Percentiles rank a stretch among this genome's conserved stretches.
These are phyloP conservation scores for Beauveria pseudobassiana DNA, from an alignment of 2,329 filamentous ascomycete species.

Conservation along the genomic window DNA sequence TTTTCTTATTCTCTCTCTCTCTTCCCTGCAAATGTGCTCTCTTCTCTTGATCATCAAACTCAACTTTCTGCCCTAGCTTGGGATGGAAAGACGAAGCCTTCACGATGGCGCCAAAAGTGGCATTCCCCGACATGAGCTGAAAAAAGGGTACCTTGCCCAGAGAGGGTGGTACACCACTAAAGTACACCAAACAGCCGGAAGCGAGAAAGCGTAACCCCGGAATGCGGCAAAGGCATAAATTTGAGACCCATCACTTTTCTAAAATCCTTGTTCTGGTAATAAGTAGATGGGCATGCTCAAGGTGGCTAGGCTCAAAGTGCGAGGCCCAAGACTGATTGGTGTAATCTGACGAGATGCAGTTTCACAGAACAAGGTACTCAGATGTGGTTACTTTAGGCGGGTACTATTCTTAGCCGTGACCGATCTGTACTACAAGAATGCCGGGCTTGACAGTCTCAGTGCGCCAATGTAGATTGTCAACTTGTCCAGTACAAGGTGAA, in stretches of 20 bases:
- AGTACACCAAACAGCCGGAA: background rate
- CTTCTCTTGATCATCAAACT: background rate
- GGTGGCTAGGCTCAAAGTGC: too few species aligned
- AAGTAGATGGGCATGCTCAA: background rate
- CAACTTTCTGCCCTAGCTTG: background rate
- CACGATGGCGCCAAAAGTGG: background rate
- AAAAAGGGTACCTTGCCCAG: background rate
- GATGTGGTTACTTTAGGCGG: too few species aligned
- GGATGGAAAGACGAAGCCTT: background rate
- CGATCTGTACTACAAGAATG: too few species aligned
- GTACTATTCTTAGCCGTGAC: too few species aligned
- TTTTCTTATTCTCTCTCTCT: background rate
- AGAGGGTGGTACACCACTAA: background rate
- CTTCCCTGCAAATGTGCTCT: background rate
- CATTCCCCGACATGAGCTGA: conserved; percentile 4
- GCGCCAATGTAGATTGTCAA: too few species aligned
- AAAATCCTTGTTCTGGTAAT: background rate
- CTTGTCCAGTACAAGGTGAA: too few species aligned
- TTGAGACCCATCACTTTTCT: background rate
- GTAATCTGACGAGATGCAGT: too few species aligned
- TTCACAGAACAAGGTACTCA: too few species aligned
- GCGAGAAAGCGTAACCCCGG: background rate
- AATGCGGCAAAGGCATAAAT: background rate
- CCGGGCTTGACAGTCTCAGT: too few species aligned
- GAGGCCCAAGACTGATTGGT: too few species aligned